phyloP scores from a whole-genome alignment of 1,284 basidiomycete species.

The Irpex sp. region DNA sequence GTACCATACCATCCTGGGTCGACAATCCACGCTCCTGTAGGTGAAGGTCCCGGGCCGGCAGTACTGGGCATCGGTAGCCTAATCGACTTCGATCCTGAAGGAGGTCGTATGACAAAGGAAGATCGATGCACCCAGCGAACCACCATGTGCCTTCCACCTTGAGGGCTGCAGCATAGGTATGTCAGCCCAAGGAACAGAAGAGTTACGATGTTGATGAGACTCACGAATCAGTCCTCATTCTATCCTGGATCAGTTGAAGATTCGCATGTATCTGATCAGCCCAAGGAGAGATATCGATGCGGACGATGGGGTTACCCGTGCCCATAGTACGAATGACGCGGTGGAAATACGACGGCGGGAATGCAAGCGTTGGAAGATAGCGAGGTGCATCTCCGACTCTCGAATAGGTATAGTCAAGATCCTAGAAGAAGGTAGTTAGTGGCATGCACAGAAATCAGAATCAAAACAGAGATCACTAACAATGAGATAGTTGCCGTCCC shows the following conservation, averaged over 20 bases:
- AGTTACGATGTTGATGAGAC: constrained; percentile 24
- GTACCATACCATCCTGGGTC: constrained; percentile 79
- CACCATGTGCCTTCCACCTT: constrained; percentile 72
- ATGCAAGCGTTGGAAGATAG: constrained; percentile 71
- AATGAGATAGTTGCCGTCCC: constrained; percentile 80
- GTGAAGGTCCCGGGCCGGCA: constrained; percentile 24
- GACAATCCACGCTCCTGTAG: constrained; percentile 44
- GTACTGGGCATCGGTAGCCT: constrained; percentile 24
- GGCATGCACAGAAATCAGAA: constrained; percentile 3
- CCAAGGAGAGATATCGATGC: constrained; percentile 73
- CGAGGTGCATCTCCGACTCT: constrained; percentile 69
- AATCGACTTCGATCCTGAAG: constrained; percentile 23
- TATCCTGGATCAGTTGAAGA: constrained; percentile 71
- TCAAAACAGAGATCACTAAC: constrained; percentile 42
- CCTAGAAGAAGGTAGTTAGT: constrained; percentile 38
- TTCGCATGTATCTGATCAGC: constrained; percentile 69
- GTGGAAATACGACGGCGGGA: constrained; percentile 82
- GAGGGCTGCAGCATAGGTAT: constrained; percentile 44
- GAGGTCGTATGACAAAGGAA: constrained; percentile 59
- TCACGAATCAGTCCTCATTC: constrained; percentile 76
- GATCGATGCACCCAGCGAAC: constrained; percentile 81
- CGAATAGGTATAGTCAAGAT: constrained; percentile 78
- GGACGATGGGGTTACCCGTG: constrained; percentile 63
- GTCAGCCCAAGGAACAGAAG: neutral
- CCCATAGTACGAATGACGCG: constrained; percentile 63